A percentile compares a stretch with the other conserved stretches of the same genome.
These are phyloP conservation scores for Capsicum rhomboideum DNA, from an alignment of 257 asterid species.

Conservation along the genomic window DNA sequence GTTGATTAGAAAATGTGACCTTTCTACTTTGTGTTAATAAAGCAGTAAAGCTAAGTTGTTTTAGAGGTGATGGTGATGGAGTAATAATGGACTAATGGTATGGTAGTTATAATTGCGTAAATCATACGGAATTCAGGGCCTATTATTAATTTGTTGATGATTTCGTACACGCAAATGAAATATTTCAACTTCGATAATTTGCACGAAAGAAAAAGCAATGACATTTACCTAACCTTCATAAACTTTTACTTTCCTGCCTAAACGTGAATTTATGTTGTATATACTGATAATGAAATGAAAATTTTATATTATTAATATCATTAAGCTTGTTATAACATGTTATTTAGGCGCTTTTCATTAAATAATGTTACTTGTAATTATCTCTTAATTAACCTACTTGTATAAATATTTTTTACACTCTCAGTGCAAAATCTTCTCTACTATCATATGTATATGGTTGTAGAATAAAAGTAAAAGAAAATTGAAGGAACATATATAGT, in stretches of 20 bases:
- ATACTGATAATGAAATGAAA: not conserved
- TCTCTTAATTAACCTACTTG: not conserved
- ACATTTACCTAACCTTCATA: not conserved
- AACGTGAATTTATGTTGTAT: not conserved
- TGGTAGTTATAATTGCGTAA: not conserved
- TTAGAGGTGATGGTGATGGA: not conserved
- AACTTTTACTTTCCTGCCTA: not conserved
- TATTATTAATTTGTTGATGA: not conserved
- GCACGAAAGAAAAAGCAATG: not conserved
- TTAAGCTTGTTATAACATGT: not conserved
- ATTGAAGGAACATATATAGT: not conserved
- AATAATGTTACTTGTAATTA: not conserved
- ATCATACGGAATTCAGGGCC: not conserved
- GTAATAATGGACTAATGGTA: not conserved
- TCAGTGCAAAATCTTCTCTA: not conserved
- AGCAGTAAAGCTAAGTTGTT: not conserved
- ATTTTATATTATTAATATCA: not conserved
- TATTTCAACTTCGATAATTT: not conserved
- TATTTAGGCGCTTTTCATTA: not conserved
- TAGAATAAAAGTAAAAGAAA: not conserved
- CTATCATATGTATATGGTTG: not conserved
- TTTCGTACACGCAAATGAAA: not conserved
- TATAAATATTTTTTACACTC: not conserved
- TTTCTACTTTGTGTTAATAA: not conserved
- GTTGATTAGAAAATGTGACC: not conserved